A percentile compares a stretch with the other conserved stretches of the same genome.
phyloP scores from a whole-genome alignment of 2,329 filamentous ascomycete genomes.

The Cordyceps javanica region DNA sequence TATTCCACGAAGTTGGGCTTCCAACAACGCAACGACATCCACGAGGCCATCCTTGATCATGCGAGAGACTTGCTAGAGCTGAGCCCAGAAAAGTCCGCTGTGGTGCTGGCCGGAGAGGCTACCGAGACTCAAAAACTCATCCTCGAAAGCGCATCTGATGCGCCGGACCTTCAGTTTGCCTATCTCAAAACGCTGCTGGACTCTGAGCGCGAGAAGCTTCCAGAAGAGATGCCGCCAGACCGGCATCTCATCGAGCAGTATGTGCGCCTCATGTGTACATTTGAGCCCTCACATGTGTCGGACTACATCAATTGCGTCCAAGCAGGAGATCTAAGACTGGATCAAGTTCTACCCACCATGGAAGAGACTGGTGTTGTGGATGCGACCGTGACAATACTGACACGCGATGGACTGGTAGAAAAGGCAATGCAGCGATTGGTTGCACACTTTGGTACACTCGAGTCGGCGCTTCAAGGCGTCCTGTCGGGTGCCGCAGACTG shows the following conservation, averaged over 20 bases:
- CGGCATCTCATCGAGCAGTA: constrained; percentile 73
- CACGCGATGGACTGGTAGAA: constrained; percentile 75
- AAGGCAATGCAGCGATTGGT: constrained; percentile 80
- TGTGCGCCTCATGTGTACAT: constrained; percentile 84
- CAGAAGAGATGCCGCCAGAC: constrained; percentile 31
- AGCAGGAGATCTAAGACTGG: constrained; percentile 70
- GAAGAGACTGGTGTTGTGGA: constrained; percentile 87
- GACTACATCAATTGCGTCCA: constrained; percentile 75
- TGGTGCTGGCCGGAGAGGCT: constrained; percentile 55
- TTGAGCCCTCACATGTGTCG: constrained; percentile 74
- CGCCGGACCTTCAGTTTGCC: constrained; percentile 61
- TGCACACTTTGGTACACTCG: constrained; percentile 72
- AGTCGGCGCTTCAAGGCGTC: constrained; percentile 70
- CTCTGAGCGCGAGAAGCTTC: constrained; percentile 30
- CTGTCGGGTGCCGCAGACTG: constrained; percentile 55
- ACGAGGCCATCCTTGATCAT: constrained; percentile 58
- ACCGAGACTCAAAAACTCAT: constrained; percentile 61
- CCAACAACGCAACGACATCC: constrained; percentile 68
- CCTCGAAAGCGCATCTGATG: constrained; percentile 54
- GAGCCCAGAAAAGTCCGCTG: constrained; percentile 59
- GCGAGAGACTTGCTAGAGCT: constrained; percentile 61
- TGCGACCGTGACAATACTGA: constrained; percentile 85
- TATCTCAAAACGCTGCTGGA: constrained; percentile 76
- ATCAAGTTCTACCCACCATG: constrained; percentile 76
- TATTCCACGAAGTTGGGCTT: constrained; percentile 55